Evolutionary conservation across 768 basidiomycete genomes (phyloP).

Genomic region (Boletus reticuloceps): DNA sequence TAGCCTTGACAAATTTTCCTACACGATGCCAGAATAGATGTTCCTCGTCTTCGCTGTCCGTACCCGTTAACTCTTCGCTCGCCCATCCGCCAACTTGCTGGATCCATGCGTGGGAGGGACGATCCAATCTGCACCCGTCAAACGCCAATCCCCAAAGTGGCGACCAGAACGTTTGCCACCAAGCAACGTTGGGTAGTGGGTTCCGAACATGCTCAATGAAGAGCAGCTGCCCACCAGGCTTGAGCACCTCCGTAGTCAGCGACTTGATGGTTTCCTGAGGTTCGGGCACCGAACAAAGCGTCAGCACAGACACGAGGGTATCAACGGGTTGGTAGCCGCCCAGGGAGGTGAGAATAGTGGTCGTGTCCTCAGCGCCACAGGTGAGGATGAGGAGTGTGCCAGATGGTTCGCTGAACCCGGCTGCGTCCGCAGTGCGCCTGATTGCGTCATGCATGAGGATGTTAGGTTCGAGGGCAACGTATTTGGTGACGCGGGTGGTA

Average conservation of each 20-base stretch:
- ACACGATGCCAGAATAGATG: slow-evolving; percentile 57
- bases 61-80: slow-evolving; percentile 43
- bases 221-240: slow-evolving; percentile 61
- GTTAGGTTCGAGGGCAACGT: slow-evolving; percentile 76
- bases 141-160: slow-evolving; percentile 61
- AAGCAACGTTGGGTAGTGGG: slow-evolving; percentile 48
- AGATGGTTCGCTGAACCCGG: slow-evolving; percentile 51
- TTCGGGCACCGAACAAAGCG: slow-evolving; percentile 61
- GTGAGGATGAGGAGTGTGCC: slow-evolving; percentile 57
- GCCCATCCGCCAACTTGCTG: slow-evolving; percentile 48
- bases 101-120: slow-evolving; percentile 50
- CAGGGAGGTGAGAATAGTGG: slow-evolving; percentile 43
- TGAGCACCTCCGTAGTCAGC: slow-evolving; percentile 52
- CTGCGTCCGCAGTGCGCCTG: slow-evolving; percentile 43
- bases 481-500: slow-evolving; percentile 49
- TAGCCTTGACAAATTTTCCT: slow-evolving; percentile 54
- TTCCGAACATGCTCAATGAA: slow-evolving; percentile 72
- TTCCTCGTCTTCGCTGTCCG: slow-evolving; percentile 54
- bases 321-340: slow-evolving; percentile 43
- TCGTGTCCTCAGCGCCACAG: slow-evolving; percentile 61
- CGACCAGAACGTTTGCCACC: slow-evolving; percentile 76
- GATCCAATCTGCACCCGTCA: slow-evolving; percentile 64
- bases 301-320: slow-evolving; percentile 63
- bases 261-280: slow-evolving; percentile 47
- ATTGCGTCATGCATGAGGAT: slow-evolving; percentile 57